These are phyloP conservation scores for Lentinus brumalis DNA, from an alignment of 768 basidiomycete species.

Conservation along the genomic window DNA sequence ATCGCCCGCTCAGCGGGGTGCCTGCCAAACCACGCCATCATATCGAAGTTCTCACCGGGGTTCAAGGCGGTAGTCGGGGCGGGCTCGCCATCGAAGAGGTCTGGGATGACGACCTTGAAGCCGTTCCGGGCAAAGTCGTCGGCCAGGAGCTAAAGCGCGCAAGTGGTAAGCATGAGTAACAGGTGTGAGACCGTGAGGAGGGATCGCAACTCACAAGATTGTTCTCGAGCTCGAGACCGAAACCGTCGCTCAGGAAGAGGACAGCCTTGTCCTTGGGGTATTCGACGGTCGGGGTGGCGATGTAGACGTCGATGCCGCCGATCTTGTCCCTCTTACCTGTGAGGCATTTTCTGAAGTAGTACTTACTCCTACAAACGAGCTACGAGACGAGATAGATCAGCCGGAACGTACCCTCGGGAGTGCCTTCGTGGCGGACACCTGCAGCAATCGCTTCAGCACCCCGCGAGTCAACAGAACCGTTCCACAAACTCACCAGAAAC, in stretches of 20 bases:
- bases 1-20: constrained; percentile 30
- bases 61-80: constrained; percentile 26
- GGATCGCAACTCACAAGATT: constrained; percentile 22
- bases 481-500: constrained; percentile 44
- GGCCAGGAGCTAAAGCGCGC: constrained; percentile 37
- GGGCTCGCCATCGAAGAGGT: constrained; percentile 40
- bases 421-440: constrained; percentile 41
- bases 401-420: constrained; percentile 33
- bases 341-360: not conserved
- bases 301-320: constrained; percentile 41
- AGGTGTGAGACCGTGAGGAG: not conserved
- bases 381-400: not conserved
- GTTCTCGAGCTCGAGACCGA: constrained; percentile 32
- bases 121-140: constrained; percentile 48
- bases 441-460: not conserved
- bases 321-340: constrained; percentile 38
- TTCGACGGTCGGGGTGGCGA: constrained; percentile 40
- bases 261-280: constrained; percentile 41
- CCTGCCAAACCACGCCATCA: constrained; percentile 35
- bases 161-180: no score
- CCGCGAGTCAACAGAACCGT: not conserved
- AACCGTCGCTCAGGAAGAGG: constrained; percentile 41
- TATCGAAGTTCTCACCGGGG: constrained; percentile 27
- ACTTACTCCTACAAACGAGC: not conserved
- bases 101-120: constrained; percentile 39